phyloP scores from a whole-genome alignment of 768 basidiomycete species.

The Vararia minispora region DNA sequence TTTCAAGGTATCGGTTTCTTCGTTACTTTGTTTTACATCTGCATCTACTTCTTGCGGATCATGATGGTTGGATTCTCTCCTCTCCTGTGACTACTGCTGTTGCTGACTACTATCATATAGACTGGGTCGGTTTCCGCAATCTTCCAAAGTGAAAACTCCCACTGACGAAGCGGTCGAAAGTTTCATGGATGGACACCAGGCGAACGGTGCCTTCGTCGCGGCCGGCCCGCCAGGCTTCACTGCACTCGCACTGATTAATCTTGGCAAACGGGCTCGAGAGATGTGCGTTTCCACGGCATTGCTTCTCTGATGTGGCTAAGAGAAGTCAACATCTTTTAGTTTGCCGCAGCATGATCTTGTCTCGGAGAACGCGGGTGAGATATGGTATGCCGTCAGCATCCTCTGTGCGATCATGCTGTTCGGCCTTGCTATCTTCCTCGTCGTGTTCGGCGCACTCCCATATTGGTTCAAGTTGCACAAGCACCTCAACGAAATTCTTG shows the following conservation, averaged over 20 bases:
- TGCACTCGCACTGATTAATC: conserved; percentile 33
- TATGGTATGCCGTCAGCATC: conserved; percentile 33
- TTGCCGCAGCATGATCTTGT: conserved; percentile 26
- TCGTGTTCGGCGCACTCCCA: conserved; percentile 32
- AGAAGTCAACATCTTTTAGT: conserved; percentile 11
- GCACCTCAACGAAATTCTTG: conserved; percentile 33
- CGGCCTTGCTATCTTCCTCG: conserved; percentile 37
- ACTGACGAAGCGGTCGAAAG: too few relatives aligned
- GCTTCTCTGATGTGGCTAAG: too few relatives aligned
- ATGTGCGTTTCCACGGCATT: conserved; percentile 31
- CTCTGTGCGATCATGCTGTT: conserved; percentile 29
- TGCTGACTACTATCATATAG: too few relatives aligned
- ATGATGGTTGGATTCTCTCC: conserved; percentile 27
- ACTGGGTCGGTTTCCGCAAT: too few relatives aligned
- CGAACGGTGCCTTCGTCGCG: conserved; percentile 36
- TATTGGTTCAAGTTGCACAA: conserved; percentile 41
- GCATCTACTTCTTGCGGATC: conserved; percentile 37
- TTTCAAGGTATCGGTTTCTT: conserved; percentile 40
- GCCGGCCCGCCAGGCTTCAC: conserved; percentile 40
- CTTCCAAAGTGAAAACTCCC: too few relatives aligned
- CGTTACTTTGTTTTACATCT: conserved; percentile 39
- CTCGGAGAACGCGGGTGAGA: conserved; percentile 28
- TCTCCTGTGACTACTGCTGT: too few relatives aligned
- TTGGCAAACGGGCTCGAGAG: conserved; percentile 25
- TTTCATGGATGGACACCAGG: conserved; percentile 35